These are phyloP conservation scores for Yueomyces sp. DNA, from an alignment of 805 yeast species.

Conservation along the genomic window DNA sequence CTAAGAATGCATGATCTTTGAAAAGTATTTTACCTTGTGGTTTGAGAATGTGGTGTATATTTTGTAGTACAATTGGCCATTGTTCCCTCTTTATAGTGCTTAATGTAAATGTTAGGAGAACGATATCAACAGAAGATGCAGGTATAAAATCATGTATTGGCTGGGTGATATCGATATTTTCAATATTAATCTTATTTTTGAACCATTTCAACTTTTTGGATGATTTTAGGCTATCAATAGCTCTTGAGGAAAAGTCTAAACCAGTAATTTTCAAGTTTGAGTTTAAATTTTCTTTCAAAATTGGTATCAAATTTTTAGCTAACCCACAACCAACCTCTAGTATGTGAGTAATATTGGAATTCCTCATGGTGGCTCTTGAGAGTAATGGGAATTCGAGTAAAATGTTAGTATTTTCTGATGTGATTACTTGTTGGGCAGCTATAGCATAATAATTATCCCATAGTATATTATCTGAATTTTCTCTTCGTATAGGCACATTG, in stretches of 20 bases:
- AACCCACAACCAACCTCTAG: slow-evolving; percentile 95
- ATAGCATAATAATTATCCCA: background rate
- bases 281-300: slow-evolving; percentile 65
- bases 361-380: background rate
- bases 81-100: slow-evolving; percentile 46
- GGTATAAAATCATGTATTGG: background rate
- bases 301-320: slow-evolving; percentile 87
- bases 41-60: slow-evolving; percentile 55
- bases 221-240: slow-evolving; percentile 64
- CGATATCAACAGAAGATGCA: background rate
- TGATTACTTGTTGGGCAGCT: no score
- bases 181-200: background rate
- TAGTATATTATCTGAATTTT: background rate
- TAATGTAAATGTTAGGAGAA: background rate
- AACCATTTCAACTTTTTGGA: slow-evolving; percentile 38
- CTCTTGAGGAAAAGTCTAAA: slow-evolving; percentile 75
- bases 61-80: slow-evolving; percentile 66
- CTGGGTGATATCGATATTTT: background rate
- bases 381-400: background rate
- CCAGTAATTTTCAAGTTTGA: slow-evolving; percentile 56
- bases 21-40: slow-evolving; percentile 87
- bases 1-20: slow-evolving; percentile 89
- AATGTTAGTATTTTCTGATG: background rate
- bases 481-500: no score
- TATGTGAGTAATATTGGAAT: slow-evolving; percentile 20